phyloP scores from a whole-genome alignment of 2,329 filamentous ascomycete species.

The Colletotrichum lupini region DNA sequence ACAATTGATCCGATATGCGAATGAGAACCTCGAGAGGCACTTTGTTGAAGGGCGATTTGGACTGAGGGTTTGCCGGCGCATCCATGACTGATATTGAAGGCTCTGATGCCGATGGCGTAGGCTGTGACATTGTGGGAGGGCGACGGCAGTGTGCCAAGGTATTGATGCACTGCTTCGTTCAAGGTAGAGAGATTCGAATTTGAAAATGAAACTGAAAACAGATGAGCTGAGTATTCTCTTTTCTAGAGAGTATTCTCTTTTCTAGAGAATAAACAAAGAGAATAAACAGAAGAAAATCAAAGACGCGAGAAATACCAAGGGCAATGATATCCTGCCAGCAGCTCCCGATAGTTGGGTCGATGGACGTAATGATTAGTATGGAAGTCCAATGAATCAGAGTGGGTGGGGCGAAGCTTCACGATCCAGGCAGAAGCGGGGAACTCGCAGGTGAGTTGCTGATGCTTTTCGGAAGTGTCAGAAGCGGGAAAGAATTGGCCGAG shows the following conservation, averaged over 20 bases:
- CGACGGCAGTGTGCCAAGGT: not conserved
- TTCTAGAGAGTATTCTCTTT: too few species aligned
- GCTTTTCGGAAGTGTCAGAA: not conserved
- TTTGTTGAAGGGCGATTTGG: conserved; percentile 40
- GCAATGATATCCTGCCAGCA: too few species aligned
- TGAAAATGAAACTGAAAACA: not conserved
- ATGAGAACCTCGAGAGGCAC: conserved; percentile 70
- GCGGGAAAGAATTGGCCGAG: not conserved
- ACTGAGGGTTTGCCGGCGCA: not conserved
- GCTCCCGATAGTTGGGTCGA: not conserved
- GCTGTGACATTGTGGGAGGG: conserved; percentile 16
- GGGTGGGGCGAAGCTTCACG: conserved; percentile 7
- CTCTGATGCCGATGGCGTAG: not conserved
- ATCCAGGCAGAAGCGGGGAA: conserved; percentile 22
- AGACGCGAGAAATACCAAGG: not conserved
- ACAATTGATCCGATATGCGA: conserved; percentile 63
- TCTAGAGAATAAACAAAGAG: too few species aligned
- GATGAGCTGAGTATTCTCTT: not conserved
- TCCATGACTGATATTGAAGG: not conserved
- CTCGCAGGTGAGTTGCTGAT: not conserved
- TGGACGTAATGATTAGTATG: too few species aligned
- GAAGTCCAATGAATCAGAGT: not conserved
- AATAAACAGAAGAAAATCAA: not conserved
- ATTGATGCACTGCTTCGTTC: not conserved
- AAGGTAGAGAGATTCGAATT: not conserved